Evolutionary conservation across 164 flowering plant genomes (phyloP).

Genomic region (Tetrastigma voinierianum): DNA sequence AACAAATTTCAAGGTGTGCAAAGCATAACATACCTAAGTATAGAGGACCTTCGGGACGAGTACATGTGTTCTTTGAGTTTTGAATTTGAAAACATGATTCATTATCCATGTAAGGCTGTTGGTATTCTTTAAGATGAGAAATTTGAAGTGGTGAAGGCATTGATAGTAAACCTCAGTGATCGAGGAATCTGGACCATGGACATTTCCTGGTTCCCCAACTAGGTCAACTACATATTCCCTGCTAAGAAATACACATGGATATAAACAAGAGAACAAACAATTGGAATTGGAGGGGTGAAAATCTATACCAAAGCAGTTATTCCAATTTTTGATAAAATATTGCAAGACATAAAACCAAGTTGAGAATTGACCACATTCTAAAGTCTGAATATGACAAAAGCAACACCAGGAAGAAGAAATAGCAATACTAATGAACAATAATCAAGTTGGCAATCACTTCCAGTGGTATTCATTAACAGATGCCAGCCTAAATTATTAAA

Average conservation of each 20-base stretch:
- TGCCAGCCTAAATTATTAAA: too few species aligned
- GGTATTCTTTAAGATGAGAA: conserved; percentile 56
- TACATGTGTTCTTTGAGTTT: conserved; percentile 24
- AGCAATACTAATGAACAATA: neutral
- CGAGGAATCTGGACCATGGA: conserved; percentile 84
- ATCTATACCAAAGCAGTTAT: neutral
- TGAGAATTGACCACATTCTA: neutral
- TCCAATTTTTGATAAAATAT: too few species aligned
- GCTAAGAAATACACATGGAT: conserved; percentile 19
- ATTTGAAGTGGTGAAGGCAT: conserved; percentile 74
- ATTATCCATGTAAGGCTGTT: conserved; percentile 36
- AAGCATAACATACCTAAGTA: conserved; percentile 38
- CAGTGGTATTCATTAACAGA: too few species aligned
- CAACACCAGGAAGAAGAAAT: neutral
- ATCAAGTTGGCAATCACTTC: neutral
- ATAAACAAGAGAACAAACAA: neutral
- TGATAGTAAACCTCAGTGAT: conserved; percentile 55
- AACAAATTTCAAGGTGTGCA: conserved; percentile 4
- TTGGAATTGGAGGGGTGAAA: neutral
- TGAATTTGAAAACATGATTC: conserved; percentile 24
- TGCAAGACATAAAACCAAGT: neutral
- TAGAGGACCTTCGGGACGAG: conserved; percentile 29
- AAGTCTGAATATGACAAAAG: neutral
- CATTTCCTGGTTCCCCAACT: conserved; percentile 86
- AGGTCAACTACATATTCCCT: conserved; percentile 97